These are phyloP conservation scores for Pterocarpus macrocarpus DNA, from an alignment of 306 rosid species.

Conservation along the genomic window DNA sequence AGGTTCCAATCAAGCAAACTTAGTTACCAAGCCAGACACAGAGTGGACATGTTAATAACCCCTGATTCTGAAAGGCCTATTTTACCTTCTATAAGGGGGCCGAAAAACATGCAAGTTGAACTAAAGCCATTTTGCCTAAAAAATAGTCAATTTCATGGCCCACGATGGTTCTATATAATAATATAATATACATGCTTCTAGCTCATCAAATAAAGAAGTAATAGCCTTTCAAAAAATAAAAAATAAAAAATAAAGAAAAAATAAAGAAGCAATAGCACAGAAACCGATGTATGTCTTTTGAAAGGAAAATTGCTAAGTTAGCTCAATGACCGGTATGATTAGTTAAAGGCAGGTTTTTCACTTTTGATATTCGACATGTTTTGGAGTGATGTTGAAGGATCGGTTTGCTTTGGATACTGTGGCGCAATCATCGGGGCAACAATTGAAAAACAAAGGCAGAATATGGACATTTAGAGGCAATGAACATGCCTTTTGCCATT, in stretches of 20 bases:
- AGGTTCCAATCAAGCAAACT: background rate
- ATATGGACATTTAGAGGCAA: conserved; percentile 20
- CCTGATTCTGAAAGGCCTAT: background rate
- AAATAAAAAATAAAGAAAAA: no score
- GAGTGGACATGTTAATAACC: background rate
- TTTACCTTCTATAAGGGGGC: background rate
- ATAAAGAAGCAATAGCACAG: no score
- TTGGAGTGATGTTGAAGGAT: conserved; percentile 50
- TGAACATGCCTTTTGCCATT: conserved; percentile 36
- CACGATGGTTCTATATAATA: background rate
- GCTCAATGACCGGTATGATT: conserved; percentile 40
- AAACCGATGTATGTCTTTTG: background rate
- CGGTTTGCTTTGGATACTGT: background rate
- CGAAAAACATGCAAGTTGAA: background rate
- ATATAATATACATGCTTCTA: background rate
- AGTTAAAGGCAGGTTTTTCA: conserved; percentile 26
- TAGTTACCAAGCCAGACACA: background rate
- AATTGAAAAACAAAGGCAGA: conserved; percentile 28
- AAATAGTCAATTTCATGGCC: conserved; percentile 19
- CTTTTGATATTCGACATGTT: conserved; percentile 31
- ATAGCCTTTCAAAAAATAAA: no score
- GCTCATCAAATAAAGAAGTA: conserved; percentile 26
- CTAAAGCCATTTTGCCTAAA: conserved; percentile 19
- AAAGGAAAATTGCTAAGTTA: conserved; percentile 24
- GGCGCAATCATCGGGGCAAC: conserved; percentile 55